Conservation (phyloP, 2,329 filamentous ascomycete species). For the Coleophoma eucalyptorum region DNA sequence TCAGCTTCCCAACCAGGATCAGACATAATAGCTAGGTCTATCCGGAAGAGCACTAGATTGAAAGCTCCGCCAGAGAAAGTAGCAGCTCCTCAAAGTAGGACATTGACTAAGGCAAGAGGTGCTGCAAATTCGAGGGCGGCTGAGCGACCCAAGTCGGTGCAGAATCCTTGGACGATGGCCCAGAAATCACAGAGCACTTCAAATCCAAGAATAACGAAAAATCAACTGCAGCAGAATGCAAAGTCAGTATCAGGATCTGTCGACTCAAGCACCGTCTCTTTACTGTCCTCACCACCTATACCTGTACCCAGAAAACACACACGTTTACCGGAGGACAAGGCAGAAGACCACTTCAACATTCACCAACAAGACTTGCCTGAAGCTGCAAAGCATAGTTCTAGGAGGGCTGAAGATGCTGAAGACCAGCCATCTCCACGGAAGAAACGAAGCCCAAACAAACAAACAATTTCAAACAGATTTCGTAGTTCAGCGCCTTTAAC, state of each 20-base stretch:
- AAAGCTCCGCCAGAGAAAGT: neutral
- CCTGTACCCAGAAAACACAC: neutral
- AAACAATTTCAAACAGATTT: neutral
- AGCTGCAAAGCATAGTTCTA: neutral
- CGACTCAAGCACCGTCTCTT: neutral
- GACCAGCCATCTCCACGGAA: conserved; percentile 6
- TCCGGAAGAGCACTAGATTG: neutral
- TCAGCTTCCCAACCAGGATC: neutral
- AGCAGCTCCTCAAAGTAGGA: neutral
- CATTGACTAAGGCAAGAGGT: neutral
- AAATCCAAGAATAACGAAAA: too few species aligned
- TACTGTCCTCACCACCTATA: neutral
- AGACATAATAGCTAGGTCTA: neutral
- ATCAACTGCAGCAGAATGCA: too few species aligned
- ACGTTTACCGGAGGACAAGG: neutral
- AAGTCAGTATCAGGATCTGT: neutral
- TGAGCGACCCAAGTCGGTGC: neutral
- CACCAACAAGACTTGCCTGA: neutral
- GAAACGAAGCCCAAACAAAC: conserved; percentile 4
- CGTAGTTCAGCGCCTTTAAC: neutral
- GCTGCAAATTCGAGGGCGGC: neutral
- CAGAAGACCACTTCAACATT: neutral
- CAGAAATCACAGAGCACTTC: neutral
- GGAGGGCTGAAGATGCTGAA: neutral
- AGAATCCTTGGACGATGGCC: neutral